Evolutionary conservation across 1,139 yeast genomes (phyloP).

Genomic region (Sporopachydermia cereana): DNA sequence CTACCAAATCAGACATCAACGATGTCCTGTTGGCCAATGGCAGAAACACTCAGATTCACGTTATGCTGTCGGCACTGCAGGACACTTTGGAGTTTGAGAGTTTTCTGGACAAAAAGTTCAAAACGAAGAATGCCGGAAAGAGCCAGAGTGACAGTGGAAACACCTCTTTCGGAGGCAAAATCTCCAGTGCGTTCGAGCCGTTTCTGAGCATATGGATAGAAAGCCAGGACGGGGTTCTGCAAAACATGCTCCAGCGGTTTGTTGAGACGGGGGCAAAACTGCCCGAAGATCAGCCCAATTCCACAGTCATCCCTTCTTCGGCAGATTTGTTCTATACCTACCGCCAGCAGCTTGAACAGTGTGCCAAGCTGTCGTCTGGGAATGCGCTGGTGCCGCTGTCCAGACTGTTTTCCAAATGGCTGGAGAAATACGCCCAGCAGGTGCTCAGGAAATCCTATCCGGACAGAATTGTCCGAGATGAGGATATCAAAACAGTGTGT

Average conservation of each 20-base stretch:
- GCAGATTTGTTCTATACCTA: slow-evolving; percentile 76
- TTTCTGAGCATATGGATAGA: slow-evolving; percentile 78
- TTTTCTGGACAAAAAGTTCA: slow-evolving; percentile 48
- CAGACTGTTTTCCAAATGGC: slow-evolving; percentile 53
- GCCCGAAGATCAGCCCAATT: slow-evolving; percentile 32
- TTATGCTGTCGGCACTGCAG: slow-evolving; percentile 47
- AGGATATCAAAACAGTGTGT: slow-evolving; percentile 57
- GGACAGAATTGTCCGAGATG: slow-evolving; percentile 29
- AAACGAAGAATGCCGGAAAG: slow-evolving; percentile 14
- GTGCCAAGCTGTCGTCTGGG: slow-evolving; percentile 65
- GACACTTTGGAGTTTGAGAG: slow-evolving; percentile 72
- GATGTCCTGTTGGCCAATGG: slow-evolving; percentile 29
- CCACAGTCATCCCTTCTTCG: slow-evolving; percentile 67
- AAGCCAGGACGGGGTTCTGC: slow-evolving; percentile 60
- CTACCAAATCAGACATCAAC: slow-evolving; percentile 57
- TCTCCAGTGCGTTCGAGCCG: slow-evolving; percentile 76
- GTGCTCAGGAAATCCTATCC: slow-evolving; percentile 54
- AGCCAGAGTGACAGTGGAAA: slow-evolving; percentile 6
- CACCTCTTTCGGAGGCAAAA: slow-evolving; percentile 30
- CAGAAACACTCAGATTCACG: slow-evolving; percentile 37
- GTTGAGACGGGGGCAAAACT: slow-evolving; percentile 32
- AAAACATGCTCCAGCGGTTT: slow-evolving; percentile 50
- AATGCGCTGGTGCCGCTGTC: slow-evolving; percentile 54
- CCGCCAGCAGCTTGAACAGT: slow-evolving; percentile 60
- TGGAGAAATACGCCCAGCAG: slow-evolving; percentile 50